Base-by-base conservation (phyloP, 2,329 filamentous ascomycete species). In the Aurifilum marmelostoma region DNA sequence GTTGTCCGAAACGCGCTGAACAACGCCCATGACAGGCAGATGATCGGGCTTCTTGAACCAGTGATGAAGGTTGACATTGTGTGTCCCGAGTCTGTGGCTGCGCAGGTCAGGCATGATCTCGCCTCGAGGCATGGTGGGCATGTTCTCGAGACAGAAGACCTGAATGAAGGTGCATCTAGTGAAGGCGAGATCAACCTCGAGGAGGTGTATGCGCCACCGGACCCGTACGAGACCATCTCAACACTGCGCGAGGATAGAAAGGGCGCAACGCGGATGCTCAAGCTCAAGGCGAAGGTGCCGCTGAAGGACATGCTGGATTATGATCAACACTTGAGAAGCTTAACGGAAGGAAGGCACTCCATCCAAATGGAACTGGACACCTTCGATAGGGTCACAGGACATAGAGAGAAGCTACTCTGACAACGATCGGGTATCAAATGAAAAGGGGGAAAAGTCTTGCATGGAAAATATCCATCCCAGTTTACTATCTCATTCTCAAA, bases 231-330 rank as follows among this genome's bases (percentile, higher is more conserved):
- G 65, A 84, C 84, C 58, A 80, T 87, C 62, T 85, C 85, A 34
- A 95, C 83, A 77, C 83, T 81, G 74, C 83, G 81, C 58, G 82
- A 83, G 54, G 75, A 74, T 9, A 85, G 84, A 76, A 84, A 82
- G 74, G 83, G 80, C 50, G 81, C 79, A 43, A 79, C 81, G 67
- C 81, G 83, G 60, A 84, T 82, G 81, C 82, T 85, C 69, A 86
- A 91, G 63, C 93, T 99, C 73, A 89, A 91, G 14, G 96, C 94
- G 29, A 89, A 92, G 75, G 95, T 98, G 37, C 96, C 96, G 41
- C 84, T 98, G 75, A 97, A 96, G 80, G 95, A 98, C 80, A 97
- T 98, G 93, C 90, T 98, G 47, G 92, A 95, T 56, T 99, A 98
- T 79, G 84, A 98, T 74, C 93, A 93, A 77, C 92, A 97, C 77